phyloP scores from a whole-genome alignment of 2,329 filamentous ascomycete genomes.

The Laburnicola sp. region DNA sequence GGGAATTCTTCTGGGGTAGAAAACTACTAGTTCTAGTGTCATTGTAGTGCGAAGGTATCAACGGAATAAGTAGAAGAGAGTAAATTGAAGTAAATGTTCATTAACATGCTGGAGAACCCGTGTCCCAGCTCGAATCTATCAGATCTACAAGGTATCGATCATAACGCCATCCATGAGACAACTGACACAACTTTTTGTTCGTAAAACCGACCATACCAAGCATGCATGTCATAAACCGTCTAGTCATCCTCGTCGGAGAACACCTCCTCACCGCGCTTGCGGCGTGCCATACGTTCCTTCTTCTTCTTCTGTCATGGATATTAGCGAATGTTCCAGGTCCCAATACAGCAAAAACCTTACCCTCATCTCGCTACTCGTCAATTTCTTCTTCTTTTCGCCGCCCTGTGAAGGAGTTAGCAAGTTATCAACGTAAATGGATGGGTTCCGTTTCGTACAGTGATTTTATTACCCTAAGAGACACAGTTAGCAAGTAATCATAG shows the following conservation, averaged over 20 bases:
- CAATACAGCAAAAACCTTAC: too few relatives aligned
- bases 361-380: constrained; percentile 64
- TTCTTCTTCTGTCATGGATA: constrained; percentile 24
- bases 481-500: constrained; percentile 48
- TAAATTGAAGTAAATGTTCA: too few relatives aligned
- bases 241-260: constrained; percentile 55
- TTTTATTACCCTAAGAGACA: too few relatives aligned
- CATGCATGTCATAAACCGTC: constrained; percentile 5
- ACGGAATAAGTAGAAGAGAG: too few relatives aligned
- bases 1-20: too few relatives aligned
- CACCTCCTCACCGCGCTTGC: constrained; percentile 91
- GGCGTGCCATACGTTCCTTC: constrained; percentile 81
- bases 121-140: constrained; percentile 3
- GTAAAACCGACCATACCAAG: constrained; percentile 3
- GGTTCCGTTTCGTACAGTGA: too few relatives aligned
- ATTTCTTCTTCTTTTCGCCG: constrained; percentile 89
- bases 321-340: too few relatives aligned
- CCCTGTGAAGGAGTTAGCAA: constrained; percentile 88
- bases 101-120: too few relatives aligned
- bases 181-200: constrained; percentile 4
- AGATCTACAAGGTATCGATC: constrained; percentile 9
- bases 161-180: constrained; percentile 8
- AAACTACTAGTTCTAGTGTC: too few relatives aligned
- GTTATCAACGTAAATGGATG: constrained; percentile 49
- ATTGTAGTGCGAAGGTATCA: too few relatives aligned